Conservation (phyloP, 2,329 filamentous ascomycete species). For the Akanthomyces lecanii region DNA sequence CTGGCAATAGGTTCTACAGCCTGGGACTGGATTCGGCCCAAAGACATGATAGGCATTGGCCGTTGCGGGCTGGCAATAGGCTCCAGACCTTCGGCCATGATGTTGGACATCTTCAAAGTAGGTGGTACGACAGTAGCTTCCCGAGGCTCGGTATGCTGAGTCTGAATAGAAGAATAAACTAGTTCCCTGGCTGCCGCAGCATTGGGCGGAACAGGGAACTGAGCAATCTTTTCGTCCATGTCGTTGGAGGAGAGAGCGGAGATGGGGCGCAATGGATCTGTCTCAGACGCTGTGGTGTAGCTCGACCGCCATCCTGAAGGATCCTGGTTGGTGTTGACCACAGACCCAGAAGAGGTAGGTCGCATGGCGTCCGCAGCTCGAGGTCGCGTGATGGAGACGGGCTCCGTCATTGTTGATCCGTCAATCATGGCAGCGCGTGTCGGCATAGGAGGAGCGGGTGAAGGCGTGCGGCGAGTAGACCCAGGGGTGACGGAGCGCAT, state of each 20-base stretch:
- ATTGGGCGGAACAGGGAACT: constrained; percentile 51
- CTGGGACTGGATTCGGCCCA: constrained; percentile 26
- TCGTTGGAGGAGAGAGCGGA: constrained; percentile 51
- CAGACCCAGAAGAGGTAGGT: constrained; percentile 41
- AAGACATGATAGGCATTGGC: constrained; percentile 23
- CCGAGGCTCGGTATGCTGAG: constrained; percentile 41
- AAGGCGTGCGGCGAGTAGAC: constrained; percentile 40
- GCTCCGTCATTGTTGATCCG: constrained; percentile 57
- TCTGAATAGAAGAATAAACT: constrained; percentile 41
- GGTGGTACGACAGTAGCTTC: constrained; percentile 23
- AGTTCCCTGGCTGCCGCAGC: constrained; percentile 36
- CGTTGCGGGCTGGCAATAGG: constrained; percentile 26
- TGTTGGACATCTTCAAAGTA: constrained; percentile 25
- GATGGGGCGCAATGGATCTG: constrained; percentile 36
- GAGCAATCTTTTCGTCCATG: constrained; percentile 48
- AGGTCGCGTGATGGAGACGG: constrained; percentile 33
- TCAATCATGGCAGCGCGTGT: constrained; percentile 57
- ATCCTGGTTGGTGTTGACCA: constrained; percentile 29
- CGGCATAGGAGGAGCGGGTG: constrained; percentile 48
- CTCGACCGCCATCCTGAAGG: constrained; percentile 25
- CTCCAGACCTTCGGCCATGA: constrained; percentile 25
- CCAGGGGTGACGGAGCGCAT: constrained; percentile 45
- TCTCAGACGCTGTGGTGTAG: constrained; percentile 22
- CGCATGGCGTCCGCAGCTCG: constrained; percentile 30
- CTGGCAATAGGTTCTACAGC: constrained; percentile 29